Percentiles rank a stretch among this genome's conserved stretches.
These are phyloP conservation scores for Botrytis pseudocinerea DNA, from an alignment of 2,329 filamentous ascomycete genomes.

Conservation along the genomic window DNA sequence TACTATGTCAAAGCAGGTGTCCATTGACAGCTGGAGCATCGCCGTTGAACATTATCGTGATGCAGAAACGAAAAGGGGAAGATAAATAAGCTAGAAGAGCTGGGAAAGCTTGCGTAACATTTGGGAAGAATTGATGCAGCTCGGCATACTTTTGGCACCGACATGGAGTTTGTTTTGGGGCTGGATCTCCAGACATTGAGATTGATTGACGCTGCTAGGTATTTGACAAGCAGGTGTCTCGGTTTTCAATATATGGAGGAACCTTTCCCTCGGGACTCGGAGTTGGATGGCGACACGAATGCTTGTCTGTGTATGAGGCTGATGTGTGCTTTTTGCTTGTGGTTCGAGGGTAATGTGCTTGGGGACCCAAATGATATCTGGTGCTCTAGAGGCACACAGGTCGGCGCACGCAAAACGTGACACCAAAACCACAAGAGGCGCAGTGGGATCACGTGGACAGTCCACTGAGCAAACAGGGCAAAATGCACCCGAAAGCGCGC, in stretches of 20 bases:
- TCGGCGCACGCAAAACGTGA: not conserved
- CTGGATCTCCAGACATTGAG: not conserved
- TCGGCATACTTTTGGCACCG: not conserved
- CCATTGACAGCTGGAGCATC: slow-evolving; percentile 17
- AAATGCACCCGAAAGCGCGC: slow-evolving; percentile 4
- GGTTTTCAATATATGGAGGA: not conserved
- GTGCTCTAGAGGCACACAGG: not conserved
- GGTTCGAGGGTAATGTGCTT: not conserved
- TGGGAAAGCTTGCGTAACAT: slow-evolving; percentile 2
- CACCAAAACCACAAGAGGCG: not conserved
- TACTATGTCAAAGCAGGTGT: slow-evolving; percentile 16
- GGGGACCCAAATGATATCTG: not conserved
- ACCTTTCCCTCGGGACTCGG: not conserved
- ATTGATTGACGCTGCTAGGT: not conserved
- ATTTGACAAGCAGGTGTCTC: slow-evolving; percentile 14
- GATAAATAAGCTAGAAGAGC: slow-evolving; percentile 1
- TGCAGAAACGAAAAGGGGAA: slow-evolving; percentile 23
- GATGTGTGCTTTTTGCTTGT: not conserved
- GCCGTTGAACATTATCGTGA: slow-evolving; percentile 26
- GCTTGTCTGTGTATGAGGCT: not conserved
- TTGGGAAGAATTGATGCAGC: slow-evolving; percentile 4
- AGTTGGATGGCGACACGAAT: not conserved
- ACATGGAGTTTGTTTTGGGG: not conserved
- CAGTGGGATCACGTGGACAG: rapidly evolving
- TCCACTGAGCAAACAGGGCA: not conserved